phyloP scores from a whole-genome alignment of 2,329 filamentous ascomycete genomes.

The Scedosporium aurantiacum region DNA sequence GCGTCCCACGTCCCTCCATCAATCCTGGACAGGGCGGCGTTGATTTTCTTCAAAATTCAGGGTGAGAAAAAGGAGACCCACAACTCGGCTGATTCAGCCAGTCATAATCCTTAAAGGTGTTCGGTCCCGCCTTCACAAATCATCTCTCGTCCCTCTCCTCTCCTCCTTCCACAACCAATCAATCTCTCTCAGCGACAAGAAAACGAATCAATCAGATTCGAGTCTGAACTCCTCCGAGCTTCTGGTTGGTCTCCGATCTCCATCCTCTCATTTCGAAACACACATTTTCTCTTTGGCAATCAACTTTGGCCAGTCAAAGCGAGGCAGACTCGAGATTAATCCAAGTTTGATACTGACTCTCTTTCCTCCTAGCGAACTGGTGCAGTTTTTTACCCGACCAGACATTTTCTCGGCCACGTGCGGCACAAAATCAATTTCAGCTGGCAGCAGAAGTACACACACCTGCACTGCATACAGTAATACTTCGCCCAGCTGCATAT shows the following conservation, averaged over 20 bases:
- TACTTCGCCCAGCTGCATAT: background rate
- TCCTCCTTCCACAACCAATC: constrained; percentile 39
- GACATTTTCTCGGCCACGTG: no score
- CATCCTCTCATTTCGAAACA: constrained; percentile 8
- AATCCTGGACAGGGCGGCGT: background rate
- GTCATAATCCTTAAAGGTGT: constrained; percentile 29
- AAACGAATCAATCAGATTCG: constrained; percentile 9
- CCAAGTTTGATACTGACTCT: background rate
- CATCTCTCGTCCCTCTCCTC: constrained; percentile 28
- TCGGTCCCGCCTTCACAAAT: constrained; percentile 35
- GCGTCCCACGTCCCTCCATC: no score
- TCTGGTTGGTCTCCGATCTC: constrained; percentile 6
- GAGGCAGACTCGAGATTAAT: background rate
- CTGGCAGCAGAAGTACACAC: background rate
- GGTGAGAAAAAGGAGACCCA: constrained; percentile 18
- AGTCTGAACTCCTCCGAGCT: constrained; percentile 1
- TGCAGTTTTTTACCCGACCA: background rate
- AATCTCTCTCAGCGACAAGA: constrained; percentile 20
- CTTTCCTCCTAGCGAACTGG: background rate
- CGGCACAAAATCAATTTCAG: background rate
- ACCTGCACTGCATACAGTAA: background rate
- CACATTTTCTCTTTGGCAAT: background rate
- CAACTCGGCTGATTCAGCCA: constrained; percentile 35
- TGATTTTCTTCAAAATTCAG: background rate
- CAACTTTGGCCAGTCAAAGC: constrained; percentile 4